Base-by-base conservation (phyloP, 1,284 basidiomycete species). In the Sporisorium graminicola region DNA sequence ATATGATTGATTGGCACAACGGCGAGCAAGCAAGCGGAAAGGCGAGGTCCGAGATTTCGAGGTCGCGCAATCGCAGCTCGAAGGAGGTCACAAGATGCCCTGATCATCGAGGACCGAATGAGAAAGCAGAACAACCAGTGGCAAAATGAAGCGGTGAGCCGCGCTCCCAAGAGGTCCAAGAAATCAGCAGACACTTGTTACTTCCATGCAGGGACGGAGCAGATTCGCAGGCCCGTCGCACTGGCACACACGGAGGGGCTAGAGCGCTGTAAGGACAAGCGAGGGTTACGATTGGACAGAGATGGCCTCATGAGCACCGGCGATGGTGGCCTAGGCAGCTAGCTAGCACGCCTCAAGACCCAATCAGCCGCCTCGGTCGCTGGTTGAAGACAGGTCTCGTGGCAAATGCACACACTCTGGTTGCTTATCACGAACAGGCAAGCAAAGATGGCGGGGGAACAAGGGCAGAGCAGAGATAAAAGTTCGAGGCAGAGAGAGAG, bases 281-380 rank as follows among this genome's bases (percentile, higher is more conserved):
- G 42, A 33, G 24, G 35, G 56, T 27, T 63, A 24, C 56, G 60
- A 64, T 69, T 69, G 61, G 67, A 50, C 47, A 55, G 57, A 69
- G 67, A 69, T 69, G 67, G 61, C 56, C 60, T 69, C 56, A 63
- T 69, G 49, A 27, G 55, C 20, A 22, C 44, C 24, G 44, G 24
- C 20, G 44, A 20, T 24, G 50, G 58, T 58, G 54, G n/a, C 33
- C 52, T 40, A n/a, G n/a, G n/a, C n/a, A n/a, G n/a, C n/a, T n/a
- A n/a, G n/a, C n/a, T n/a, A n/a, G n/a, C n/a, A n/a, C n/a, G n/a
- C n/a, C n/a, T n/a, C n/a, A n/a, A n/a, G n/a, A n/a, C n/a, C 37
- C 37, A 40, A 40, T 40, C 37, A 40, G 37, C 3, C 9, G 16
- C 8, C 13, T n/a, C n/a, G n/a, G n/a, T n/a, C n/a, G n/a, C n/a